phyloP scores from a whole-genome alignment of 805 yeast species.

The Metschnikowia sp. region DNA sequence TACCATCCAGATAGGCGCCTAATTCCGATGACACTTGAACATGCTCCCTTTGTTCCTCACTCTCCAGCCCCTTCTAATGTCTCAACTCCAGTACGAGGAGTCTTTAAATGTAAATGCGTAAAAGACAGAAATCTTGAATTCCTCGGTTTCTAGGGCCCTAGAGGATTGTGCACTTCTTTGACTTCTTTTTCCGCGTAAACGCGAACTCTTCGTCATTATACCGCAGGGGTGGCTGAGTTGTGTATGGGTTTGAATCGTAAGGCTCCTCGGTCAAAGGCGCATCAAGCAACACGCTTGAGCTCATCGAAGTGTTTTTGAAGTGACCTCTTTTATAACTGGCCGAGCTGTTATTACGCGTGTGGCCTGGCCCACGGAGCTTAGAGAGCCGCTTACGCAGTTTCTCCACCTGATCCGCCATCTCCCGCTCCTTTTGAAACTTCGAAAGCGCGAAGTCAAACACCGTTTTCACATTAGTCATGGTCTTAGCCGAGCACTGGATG shows the following conservation, averaged over 20 bases:
- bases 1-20: no score
- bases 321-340: constrained; percentile 31
- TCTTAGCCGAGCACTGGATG: constrained; percentile 76
- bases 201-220: constrained; percentile 43
- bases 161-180: constrained; percentile 30
- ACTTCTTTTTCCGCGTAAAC: constrained; percentile 33
- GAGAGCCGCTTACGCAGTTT: constrained; percentile 33
- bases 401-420: constrained; percentile 36
- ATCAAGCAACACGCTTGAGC: constrained; percentile 34
- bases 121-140: no score
- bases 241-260: constrained; percentile 35
- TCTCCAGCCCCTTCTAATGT: no score
- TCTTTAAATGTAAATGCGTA: no score
- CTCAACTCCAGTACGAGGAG: no score
- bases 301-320: constrained; percentile 35
- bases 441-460: constrained; percentile 63
- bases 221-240: constrained; percentile 17
- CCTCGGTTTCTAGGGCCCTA: neutral
- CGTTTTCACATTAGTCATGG: constrained; percentile 59
- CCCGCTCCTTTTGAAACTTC: constrained; percentile 39
- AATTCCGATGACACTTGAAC: no score
- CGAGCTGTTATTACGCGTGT: constrained; percentile 18
- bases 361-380: constrained; percentile 28
- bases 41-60: no score
- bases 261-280: constrained; percentile 37